Conservation (phyloP, 495 filamentous ascomycete species). For the Amorphotheca resinae region DNA sequence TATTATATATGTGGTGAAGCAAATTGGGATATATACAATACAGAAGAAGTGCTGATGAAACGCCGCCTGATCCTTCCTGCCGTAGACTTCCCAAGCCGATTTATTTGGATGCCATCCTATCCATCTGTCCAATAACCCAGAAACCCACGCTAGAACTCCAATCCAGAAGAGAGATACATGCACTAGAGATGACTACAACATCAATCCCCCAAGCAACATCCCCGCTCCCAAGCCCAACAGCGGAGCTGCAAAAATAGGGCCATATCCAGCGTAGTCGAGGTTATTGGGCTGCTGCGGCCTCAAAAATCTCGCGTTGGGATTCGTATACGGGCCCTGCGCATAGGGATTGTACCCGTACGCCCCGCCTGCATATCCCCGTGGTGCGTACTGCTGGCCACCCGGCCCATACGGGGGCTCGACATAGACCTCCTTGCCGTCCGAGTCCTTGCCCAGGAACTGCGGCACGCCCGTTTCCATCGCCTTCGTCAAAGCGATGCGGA, state of each 20-base stretch:
- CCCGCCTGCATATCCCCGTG: conserved; percentile 8
- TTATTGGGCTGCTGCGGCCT: conserved; percentile 29
- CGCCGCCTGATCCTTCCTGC: too few relatives aligned
- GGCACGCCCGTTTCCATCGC: conserved; percentile 32
- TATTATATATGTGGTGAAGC: too few relatives aligned
- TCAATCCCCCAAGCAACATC: conserved; percentile 26
- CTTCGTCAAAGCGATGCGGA: conserved; percentile 28
- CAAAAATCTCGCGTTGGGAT: conserved; percentile 31
- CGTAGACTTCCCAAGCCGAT: too few relatives aligned
- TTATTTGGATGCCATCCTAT: too few relatives aligned
- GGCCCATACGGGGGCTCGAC: conserved; percentile 28
- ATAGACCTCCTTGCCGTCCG: conserved; percentile 33
- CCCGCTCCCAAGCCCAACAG: conserved; percentile 29
- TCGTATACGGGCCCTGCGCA: conserved; percentile 13
- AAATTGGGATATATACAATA: too few relatives aligned
- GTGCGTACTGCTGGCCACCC: conserved; percentile 4
- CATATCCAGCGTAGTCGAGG: too few relatives aligned
- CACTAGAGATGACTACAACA: conserved; percentile 16
- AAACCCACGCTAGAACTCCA: too few relatives aligned
- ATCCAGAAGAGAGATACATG: too few relatives aligned
- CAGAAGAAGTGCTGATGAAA: too few relatives aligned
- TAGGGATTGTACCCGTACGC: conserved; percentile 19
- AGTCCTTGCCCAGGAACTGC: conserved; percentile 33
- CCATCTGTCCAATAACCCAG: too few relatives aligned
- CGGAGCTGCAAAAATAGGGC: conserved; percentile 28